Percentiles rank a stretch among this genome's conserved stretches.
These are phyloP conservation scores for Tritrichomonas foetus DNA, from an alignment of 208 protist genomes.

Conservation along the genomic window DNA sequence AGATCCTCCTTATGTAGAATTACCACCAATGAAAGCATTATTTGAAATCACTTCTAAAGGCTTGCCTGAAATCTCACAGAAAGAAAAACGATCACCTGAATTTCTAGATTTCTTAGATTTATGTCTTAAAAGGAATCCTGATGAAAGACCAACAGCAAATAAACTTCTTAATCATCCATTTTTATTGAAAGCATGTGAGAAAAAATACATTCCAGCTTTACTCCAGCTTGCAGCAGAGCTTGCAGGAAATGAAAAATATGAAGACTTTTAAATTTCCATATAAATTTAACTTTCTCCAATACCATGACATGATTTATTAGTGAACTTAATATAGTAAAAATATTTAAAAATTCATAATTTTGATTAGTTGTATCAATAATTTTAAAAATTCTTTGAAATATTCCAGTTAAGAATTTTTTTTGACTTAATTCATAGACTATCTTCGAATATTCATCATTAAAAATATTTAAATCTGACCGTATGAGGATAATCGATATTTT, in stretches of 20 bases:
- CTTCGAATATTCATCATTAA: too few relatives aligned
- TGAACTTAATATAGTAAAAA: too few relatives aligned
- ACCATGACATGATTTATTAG: too few relatives aligned
- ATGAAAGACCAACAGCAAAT: constrained; percentile 44
- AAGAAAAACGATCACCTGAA: constrained; percentile 46
- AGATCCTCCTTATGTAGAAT: constrained; percentile 53
- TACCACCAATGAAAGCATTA: constrained; percentile 55
- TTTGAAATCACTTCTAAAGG: constrained; percentile 52
- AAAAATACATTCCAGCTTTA: constrained; percentile 3
- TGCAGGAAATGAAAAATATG: background rate
- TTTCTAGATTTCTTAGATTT: constrained; percentile 56
- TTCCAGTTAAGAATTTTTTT: too few relatives aligned
- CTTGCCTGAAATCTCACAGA: constrained; percentile 48
- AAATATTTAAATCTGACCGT: too few relatives aligned
- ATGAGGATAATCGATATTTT: too few relatives aligned
- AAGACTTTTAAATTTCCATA: constrained; percentile 7
- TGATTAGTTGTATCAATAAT: too few relatives aligned
- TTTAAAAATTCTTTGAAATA: too few relatives aligned
- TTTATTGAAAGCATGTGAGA: constrained; percentile 40
- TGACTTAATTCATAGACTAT: too few relatives aligned
- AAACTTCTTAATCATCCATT: constrained; percentile 53
- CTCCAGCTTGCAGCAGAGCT: background rate
- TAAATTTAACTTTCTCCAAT: too few relatives aligned
- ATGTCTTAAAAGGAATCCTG: constrained; percentile 56
- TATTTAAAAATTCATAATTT: too few relatives aligned